A percentile compares a stretch with the other conserved stretches of the same genome.
phyloP scores from a whole-genome alignment of 2,329 filamentous ascomycete species.

The Curvularia hawaiiensis region DNA sequence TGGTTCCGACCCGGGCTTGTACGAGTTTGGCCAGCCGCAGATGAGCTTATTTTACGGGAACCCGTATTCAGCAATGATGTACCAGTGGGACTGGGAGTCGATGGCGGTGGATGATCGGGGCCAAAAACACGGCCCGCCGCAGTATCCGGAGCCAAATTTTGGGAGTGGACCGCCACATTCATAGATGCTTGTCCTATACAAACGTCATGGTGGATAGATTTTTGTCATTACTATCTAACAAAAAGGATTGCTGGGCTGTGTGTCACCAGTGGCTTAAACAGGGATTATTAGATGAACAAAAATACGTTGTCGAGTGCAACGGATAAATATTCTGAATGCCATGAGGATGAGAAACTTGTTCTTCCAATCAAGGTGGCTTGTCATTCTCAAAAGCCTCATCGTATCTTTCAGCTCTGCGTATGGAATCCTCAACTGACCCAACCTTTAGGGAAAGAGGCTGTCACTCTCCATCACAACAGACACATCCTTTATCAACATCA shows the following conservation, averaged over 20 bases:
- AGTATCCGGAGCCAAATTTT: not conserved
- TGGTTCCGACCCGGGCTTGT: not conserved
- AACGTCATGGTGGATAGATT: not conserved
- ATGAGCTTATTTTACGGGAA: slow-evolving; percentile 18
- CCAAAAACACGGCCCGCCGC: not conserved
- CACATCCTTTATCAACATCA: too few species aligned
- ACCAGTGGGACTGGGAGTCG: slow-evolving; percentile 16
- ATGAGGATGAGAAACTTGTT: not conserved
- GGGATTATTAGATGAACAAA: not conserved
- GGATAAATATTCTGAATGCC: not conserved
- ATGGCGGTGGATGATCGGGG: not conserved
- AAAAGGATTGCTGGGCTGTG: not conserved
- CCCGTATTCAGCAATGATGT: slow-evolving; percentile 17
- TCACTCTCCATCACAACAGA: not conserved
- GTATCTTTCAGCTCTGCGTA: not conserved
- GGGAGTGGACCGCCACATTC: not conserved
- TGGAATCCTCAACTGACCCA: not conserved
- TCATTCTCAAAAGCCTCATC: not conserved
- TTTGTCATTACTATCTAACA: not conserved
- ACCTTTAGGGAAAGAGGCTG: not conserved
- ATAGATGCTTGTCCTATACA: too few species aligned
- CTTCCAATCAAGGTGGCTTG: not conserved
- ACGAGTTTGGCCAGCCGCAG: slow-evolving; percentile 7
- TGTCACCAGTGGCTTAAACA: not conserved
- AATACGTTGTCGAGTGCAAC: too few species aligned